Conservation (phyloP, 1,139 yeast genomes). For the Arxiozyma telluris region DNA sequence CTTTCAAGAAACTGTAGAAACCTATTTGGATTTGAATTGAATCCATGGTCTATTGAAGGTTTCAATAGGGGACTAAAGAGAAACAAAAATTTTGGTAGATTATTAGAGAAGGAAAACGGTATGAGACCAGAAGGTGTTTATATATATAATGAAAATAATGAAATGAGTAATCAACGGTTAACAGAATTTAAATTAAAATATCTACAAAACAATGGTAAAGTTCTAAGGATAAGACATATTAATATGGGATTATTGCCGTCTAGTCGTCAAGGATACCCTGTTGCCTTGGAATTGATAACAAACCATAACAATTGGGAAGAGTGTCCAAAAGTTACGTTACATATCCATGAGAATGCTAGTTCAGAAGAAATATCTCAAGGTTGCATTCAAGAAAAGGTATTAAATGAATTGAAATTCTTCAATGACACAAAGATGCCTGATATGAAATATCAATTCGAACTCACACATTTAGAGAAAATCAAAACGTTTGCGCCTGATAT, state of each 20-base stretch:
- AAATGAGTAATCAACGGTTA: constrained; percentile 39
- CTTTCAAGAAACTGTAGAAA: constrained; percentile 43
- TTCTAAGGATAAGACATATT: constrained; percentile 45
- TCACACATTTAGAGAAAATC: constrained; percentile 40
- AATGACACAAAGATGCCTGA: too few species aligned
- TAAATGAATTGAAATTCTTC: constrained; percentile 5
- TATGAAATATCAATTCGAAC: constrained; percentile 8
- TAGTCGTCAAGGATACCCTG: constrained; percentile 53
- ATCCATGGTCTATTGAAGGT: constrained; percentile 79
- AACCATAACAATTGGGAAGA: constrained; percentile 10
- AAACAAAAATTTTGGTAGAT: constrained; percentile 33
- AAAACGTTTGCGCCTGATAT: constrained; percentile 85
- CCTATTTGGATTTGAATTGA: constrained; percentile 73
- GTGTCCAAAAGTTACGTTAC: constrained; percentile 35
- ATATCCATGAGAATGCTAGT: constrained; percentile 71
- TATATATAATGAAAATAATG: constrained; percentile 52
- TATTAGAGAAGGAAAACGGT: neutral
- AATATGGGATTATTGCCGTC: constrained; percentile 73
- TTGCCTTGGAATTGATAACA: constrained; percentile 32
- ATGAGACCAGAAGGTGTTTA: constrained; percentile 31
- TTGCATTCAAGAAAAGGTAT: constrained; percentile 6
- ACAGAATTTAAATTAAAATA: constrained; percentile 4
- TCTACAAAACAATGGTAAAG: neutral
- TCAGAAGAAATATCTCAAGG: constrained; percentile 33
- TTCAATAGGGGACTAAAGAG: constrained; percentile 44